Evolutionary conservation across 441 rosid species (phyloP).

Genomic region (Melastoma candidum): DNA sequence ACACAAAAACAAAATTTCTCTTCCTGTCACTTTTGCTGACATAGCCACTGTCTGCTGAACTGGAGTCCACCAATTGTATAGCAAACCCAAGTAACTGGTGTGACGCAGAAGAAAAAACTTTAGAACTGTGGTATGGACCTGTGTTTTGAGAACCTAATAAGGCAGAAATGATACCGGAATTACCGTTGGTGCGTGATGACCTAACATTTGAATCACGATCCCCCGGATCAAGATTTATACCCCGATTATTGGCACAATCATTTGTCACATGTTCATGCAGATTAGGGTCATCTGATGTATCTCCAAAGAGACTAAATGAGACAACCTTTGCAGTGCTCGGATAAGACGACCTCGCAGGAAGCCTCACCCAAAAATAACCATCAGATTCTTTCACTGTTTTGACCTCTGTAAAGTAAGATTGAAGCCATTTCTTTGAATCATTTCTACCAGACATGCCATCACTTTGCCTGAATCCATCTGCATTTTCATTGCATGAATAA

Average conservation of each 20-base stretch:
- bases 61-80: constrained; percentile 35
- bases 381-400: constrained; percentile 44
- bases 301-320: constrained; percentile 61
- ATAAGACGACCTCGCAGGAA: constrained; percentile 60
- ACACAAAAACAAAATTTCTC: constrained; percentile 46
- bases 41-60: constrained; percentile 24
- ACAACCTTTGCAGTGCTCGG: constrained; percentile 77
- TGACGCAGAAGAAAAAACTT: constrained; percentile 75
- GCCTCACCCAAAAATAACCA: constrained; percentile 56
- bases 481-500: constrained; percentile 1
- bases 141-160: constrained; percentile 23
- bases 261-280: constrained; percentile 21
- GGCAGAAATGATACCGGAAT: constrained; percentile 20
- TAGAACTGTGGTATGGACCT: constrained; percentile 49
- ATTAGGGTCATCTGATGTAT: constrained; percentile 26
- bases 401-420: constrained; percentile 52
- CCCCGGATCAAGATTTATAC: constrained; percentile 22
- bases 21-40: constrained; percentile 26
- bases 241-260: constrained; percentile 18
- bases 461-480: constrained; percentile 22
- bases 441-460: constrained; percentile 24
- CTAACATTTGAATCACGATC: constrained; percentile 22
- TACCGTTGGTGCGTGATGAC: constrained; percentile 24
- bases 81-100: constrained; percentile 71
- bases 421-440: constrained; percentile 69